A percentile compares a stretch with the other conserved stretches of the same genome.
These are phyloP conservation scores for Zymoseptoria pseudotritici DNA, from an alignment of 2,329 filamentous ascomycete genomes.

Conservation along the genomic window DNA sequence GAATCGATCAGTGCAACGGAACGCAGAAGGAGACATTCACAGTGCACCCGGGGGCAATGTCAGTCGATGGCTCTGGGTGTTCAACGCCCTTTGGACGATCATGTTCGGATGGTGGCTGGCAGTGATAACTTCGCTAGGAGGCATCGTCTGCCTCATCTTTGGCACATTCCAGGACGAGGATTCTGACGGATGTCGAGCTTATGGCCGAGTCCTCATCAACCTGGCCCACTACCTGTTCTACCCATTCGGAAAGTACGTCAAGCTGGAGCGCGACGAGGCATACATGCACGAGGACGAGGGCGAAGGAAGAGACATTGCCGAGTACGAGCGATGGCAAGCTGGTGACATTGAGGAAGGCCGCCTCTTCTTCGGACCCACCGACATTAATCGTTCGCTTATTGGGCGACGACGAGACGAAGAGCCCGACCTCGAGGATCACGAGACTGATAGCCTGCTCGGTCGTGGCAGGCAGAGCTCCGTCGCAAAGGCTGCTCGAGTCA, in stretches of 20 bases:
- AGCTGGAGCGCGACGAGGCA: constrained; percentile 84
- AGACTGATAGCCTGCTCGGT: constrained; percentile 84
- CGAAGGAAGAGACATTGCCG: constrained; percentile 92
- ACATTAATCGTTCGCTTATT: constrained; percentile 65
- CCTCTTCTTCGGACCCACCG: constrained; percentile 83
- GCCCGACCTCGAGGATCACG: constrained; percentile 64
- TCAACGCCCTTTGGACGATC: constrained; percentile 85
- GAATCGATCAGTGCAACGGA: constrained; percentile 89
- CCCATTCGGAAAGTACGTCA: constrained; percentile 93
- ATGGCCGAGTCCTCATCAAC: constrained; percentile 77
- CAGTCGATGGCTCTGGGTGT: constrained; percentile 73
- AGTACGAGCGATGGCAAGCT: constrained; percentile 98
- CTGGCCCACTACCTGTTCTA: constrained; percentile 84
- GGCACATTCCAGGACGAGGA: constrained; percentile 60
- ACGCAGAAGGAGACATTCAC: constrained; percentile 92
- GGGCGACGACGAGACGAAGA: constrained; percentile 82
- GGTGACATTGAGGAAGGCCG: constrained; percentile 93
- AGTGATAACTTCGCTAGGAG: constrained; percentile 64
- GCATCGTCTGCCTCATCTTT: constrained; percentile 70
- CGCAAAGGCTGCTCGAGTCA: constrained; percentile 18
- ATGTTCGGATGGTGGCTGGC: constrained; percentile 96
- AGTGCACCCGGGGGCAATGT: constrained; percentile 85
- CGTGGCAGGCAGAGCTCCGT: constrained; percentile 31
- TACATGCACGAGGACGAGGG: constrained; percentile 93
- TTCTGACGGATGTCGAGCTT: constrained; percentile 71